Conservation (phyloP, 768 basidiomycete genomes). For the Lanmaoa rubissima region DNA sequence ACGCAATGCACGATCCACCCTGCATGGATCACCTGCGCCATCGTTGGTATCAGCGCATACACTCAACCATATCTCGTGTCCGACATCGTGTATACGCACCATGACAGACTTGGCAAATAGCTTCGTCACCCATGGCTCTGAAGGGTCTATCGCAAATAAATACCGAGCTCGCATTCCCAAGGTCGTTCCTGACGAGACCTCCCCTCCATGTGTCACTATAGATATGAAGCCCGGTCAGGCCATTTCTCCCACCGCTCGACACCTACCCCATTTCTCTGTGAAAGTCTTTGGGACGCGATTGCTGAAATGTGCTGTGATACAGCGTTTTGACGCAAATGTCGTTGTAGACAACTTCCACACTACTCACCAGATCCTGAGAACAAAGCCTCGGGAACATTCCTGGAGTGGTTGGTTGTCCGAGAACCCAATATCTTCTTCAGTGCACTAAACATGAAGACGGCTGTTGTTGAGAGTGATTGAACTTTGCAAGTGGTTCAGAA, state of each 20-base stretch:
- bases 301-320: constrained; percentile 29
- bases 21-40: constrained; percentile 28
- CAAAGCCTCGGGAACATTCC: background rate
- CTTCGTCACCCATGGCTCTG: constrained; percentile 28
- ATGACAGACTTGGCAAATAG: constrained; percentile 27
- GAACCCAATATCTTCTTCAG: constrained; percentile 9
- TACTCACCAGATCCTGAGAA: constrained; percentile 28
- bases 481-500: background rate
- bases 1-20: constrained; percentile 32
- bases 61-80: background rate
- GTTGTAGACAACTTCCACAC: too few relatives aligned
- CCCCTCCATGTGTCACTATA: constrained; percentile 24
- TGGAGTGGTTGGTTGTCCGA: background rate
- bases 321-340: background rate
- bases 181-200: constrained; percentile 11
- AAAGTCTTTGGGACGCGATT: constrained; percentile 21
- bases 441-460: constrained; percentile 9
- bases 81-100: constrained; percentile 20
- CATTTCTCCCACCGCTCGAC: background rate
- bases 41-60: constrained; percentile 4
- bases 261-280: constrained; percentile 27
- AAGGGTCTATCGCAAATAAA: constrained; percentile 30
- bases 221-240: background rate
- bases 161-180: constrained; percentile 21
- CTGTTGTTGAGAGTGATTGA: background rate